Evolutionary conservation across 305 asterid genomes (phyloP).

Genomic region (Fraxinus ornus): DNA sequence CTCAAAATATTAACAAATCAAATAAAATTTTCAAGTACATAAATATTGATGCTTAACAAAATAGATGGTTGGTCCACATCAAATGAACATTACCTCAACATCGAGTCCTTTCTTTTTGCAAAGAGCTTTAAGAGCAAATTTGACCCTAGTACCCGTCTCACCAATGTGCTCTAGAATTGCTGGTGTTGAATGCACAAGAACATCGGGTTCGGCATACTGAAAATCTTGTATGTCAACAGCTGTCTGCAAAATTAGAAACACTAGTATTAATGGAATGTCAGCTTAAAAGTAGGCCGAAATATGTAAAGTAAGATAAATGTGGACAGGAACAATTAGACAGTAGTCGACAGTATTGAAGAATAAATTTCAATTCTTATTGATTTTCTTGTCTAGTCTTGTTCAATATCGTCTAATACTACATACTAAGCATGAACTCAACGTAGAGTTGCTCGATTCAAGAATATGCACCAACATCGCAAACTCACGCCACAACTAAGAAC

Average conservation of each 20-base stretch:
- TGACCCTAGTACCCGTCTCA: conserved; percentile 44
- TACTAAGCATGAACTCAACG: background rate
- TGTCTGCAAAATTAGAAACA: conserved; percentile 41
- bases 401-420: background rate
- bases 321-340: background rate
- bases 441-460: background rate
- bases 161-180: conserved; percentile 49
- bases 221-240: conserved; percentile 58
- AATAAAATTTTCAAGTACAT: background rate
- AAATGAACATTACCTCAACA: conserved; percentile 49
- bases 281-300: conserved; percentile 6
- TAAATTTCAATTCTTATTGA: no score
- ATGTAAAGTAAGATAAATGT: conserved; percentile 8
- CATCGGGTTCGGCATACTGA: conserved; percentile 76
- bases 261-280: conserved; percentile 5
- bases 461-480: background rate
- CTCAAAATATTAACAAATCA: background rate
- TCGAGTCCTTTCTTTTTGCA: conserved; percentile 77
- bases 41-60: background rate
- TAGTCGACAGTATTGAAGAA: background rate
- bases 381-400: background rate
- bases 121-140: conserved; percentile 65
- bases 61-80: background rate
- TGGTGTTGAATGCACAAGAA: conserved; percentile 63
- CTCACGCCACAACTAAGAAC: background rate